Evolutionary conservation across 1,284 basidiomycete species (phyloP).

Genomic region (Meripilus lineatus): DNA sequence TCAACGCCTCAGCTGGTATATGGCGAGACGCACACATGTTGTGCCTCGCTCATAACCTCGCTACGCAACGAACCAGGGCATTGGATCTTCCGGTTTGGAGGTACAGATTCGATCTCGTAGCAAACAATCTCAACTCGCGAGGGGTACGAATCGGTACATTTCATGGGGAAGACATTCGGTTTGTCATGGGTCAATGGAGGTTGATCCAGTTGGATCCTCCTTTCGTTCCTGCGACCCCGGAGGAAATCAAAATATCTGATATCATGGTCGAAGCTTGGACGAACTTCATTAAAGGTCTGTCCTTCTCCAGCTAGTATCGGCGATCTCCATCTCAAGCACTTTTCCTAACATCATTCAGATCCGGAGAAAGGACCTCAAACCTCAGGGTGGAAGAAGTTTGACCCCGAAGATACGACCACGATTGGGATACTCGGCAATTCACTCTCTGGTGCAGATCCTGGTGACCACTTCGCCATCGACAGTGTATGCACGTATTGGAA

Average conservation of each 20-base stretch:
- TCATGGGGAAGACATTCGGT: slow-evolving; percentile 38
- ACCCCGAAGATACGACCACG: slow-evolving; percentile 18
- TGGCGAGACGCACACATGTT: slow-evolving; percentile 44
- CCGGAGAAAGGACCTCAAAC: slow-evolving; percentile 23
- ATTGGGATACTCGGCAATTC: slow-evolving; percentile 24
- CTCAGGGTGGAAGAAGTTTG: slow-evolving; percentile 23
- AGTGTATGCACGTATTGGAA: slow-evolving; percentile 25
- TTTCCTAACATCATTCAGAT: slow-evolving; percentile 19
- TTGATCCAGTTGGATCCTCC: slow-evolving; percentile 20
- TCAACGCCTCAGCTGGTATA: slow-evolving; percentile 31
- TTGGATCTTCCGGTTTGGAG: slow-evolving; percentile 37
- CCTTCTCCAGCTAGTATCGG: neutral
- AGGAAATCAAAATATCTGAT: slow-evolving; percentile 34
- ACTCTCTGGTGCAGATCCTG: slow-evolving; percentile 17
- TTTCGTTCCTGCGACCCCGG: slow-evolving; percentile 31
- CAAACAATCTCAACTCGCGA: slow-evolving; percentile 35
- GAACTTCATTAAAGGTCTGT: slow-evolving; percentile 39
- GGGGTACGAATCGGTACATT: slow-evolving; percentile 38
- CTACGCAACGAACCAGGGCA: slow-evolving; percentile 29
- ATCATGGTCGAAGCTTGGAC: slow-evolving; percentile 42
- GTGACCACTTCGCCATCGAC: slow-evolving; percentile 21
- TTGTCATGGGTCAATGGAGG: slow-evolving; percentile 35
- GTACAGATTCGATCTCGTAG: slow-evolving; percentile 39
- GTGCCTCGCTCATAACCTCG: slow-evolving; percentile 39
- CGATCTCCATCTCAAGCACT: neutral